phyloP scores from a whole-genome alignment of 768 basidiomycete species.

The Pulveroboletus sp. region DNA sequence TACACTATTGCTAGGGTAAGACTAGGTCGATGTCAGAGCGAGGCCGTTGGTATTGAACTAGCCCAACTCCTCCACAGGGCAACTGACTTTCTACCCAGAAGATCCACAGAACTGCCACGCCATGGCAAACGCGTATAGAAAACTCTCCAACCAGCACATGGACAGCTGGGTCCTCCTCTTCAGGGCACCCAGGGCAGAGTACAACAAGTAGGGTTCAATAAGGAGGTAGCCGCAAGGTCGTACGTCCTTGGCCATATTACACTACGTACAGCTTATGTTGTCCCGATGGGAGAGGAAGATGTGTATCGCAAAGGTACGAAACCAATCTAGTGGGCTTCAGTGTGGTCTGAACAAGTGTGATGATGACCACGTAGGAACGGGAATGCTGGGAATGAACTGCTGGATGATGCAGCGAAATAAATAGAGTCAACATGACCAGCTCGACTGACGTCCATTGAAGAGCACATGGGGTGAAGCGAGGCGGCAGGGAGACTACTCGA shows the following conservation, averaged over 20 bases:
- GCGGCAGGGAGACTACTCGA: constrained; percentile 12
- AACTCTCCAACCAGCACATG: background rate
- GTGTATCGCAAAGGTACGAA: constrained; percentile 3
- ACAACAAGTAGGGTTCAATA: constrained; percentile 15
- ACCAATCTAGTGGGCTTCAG: background rate
- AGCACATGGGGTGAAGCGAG: background rate
- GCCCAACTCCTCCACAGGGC: too few species aligned
- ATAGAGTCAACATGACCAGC: background rate
- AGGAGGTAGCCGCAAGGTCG: constrained; percentile 1
- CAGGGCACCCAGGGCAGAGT: constrained; percentile 8
- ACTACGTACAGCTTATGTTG: constrained; percentile 6
- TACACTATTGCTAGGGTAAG: too few species aligned
- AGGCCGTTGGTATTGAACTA: too few species aligned
- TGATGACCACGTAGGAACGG: background rate
- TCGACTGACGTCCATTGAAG: background rate
- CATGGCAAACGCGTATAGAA: background rate
- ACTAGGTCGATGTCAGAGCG: too few species aligned
- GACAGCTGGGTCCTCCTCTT: background rate
- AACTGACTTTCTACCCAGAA: too few species aligned
- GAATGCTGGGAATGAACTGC: background rate
- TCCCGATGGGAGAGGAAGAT: constrained; percentile 7
- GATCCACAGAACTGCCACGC: too few species aligned
- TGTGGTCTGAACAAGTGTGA: constrained; percentile 1
- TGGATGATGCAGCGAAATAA: background rate
- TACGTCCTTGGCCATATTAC: constrained; percentile 15